A percentile compares a stretch with the other conserved stretches of the same genome.
Conservation (phyloP, 768 basidiomycete species). For the Tulasnella sp. region DNA sequence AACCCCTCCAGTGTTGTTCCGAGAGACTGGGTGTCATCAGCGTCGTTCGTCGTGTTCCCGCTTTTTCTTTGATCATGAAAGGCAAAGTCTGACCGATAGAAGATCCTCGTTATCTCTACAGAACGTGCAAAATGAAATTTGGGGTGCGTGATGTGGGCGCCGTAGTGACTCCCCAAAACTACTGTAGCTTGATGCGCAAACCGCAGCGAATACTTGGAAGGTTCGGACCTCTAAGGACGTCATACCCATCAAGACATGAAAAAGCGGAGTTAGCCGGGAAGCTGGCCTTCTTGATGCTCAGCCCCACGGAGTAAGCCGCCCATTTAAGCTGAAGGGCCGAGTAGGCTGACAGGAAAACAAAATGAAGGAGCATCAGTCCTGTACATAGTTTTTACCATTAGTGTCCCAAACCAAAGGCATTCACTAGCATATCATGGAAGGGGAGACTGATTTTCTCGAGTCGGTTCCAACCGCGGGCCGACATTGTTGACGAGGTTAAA, state of each 20-base stretch:
- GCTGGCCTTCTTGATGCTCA: neutral
- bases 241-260: neutral
- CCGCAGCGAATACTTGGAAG: neutral
- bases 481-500: neutral
- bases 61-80: neutral
- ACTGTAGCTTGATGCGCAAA: neutral
- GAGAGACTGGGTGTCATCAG: neutral
- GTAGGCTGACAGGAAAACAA: neutral
- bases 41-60: neutral
- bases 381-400: neutral
- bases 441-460: neutral
- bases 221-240: neutral
- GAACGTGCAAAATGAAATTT: conserved; percentile 1
- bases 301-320: neutral
- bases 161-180: neutral
- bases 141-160: conserved; percentile 1
- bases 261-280: conserved; percentile 1
- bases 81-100: conserved; percentile 2
- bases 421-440: neutral
- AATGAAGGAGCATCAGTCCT: neutral
- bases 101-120: neutral
- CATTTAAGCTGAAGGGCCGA: neutral
- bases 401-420: neutral
- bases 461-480: neutral
- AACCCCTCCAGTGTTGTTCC: conserved; percentile 1